Evolutionary conservation across 73 alveolate species (phyloP).

Genomic region (Paramecium biaurelia): DNA sequence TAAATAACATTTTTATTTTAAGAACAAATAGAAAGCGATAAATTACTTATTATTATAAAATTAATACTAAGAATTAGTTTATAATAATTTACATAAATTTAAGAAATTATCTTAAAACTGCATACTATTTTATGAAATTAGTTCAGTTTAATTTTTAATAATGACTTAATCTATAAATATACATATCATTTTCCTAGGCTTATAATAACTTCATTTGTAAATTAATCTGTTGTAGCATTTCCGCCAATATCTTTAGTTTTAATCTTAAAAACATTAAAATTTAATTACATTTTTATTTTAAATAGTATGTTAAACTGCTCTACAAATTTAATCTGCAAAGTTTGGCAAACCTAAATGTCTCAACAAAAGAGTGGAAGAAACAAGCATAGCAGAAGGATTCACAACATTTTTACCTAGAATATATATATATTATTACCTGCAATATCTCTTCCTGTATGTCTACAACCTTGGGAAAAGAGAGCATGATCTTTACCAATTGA

Average conservation of each 20-base stretch:
- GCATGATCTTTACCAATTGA: conserved; percentile 71
- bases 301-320: conserved; percentile 71
- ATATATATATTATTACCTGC: conserved; percentile 38
- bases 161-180: background rate
- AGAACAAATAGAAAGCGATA: no score
- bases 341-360: conserved; percentile 77
- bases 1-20: no score
- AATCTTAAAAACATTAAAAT: background rate
- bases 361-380: conserved; percentile 71
- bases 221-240: conserved; percentile 68
- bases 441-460: conserved; percentile 74
- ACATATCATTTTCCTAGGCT: conserved; percentile 55
- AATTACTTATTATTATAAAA: no score
- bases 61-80: no score
- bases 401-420: conserved; percentile 62
- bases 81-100: no score
- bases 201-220: conserved; percentile 70
- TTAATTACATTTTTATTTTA: conserved; percentile 55
- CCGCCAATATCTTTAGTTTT: conserved; percentile 79
- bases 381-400: conserved; percentile 75
- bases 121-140: no score
- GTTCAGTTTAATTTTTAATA: no score
- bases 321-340: conserved; percentile 74
- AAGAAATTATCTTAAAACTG: no score
- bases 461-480: conserved; percentile 74